Evolutionary conservation across 345 rosid genomes (phyloP).

Genomic region (sweet orange (Citrus sinensis)): DVS_A1.0 CM039166.1:14460001-14460500

Average conservation of each 20-base stretch:
- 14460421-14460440: neutral
- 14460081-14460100: too few species aligned
- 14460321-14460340: neutral
- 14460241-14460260: conserved; percentile 87
- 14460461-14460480: neutral
- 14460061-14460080: too few species aligned
- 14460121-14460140: too few species aligned
- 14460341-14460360: neutral
- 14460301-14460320: conserved; percentile 3
- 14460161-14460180: too few species aligned
- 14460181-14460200: neutral
- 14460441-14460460: neutral
- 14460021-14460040: neutral
- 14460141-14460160: too few species aligned
- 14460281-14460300: conserved; percentile 99
- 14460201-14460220: neutral
- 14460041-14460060: neutral
- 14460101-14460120: too few species aligned
- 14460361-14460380: neutral
- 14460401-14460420: neutral
- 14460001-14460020: too few species aligned
- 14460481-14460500: conserved; percentile 50
- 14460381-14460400: neutral
- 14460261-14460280: conserved; percentile 97
- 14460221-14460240: conserved; percentile 48